Evolutionary conservation across 495 filamentous ascomycete species (phyloP), one percentile per base, ranked within the genome.

Genomic region (Trichoderma gamsii): DNA sequence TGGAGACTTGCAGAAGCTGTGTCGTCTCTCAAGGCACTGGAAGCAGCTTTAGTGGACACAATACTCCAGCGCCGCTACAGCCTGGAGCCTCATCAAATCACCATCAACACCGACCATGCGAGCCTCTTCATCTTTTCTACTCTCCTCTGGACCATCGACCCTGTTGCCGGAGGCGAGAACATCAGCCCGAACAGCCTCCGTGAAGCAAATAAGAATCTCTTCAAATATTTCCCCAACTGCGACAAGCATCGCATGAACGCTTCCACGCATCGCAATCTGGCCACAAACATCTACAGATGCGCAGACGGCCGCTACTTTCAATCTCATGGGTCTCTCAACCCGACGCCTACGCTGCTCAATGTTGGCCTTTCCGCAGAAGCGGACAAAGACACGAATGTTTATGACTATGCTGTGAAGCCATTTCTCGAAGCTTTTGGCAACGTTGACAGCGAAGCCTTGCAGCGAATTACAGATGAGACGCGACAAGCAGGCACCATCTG

Each of bases 221-320:
- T 2, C 73, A 75, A 51, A 72, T 75, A 51, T 72, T 69, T 25
- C 65, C 70, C 43, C 74, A 71, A 69, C 67, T 73, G 16, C 66
- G 74, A 56, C n/a, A 56, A 56, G n/a, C 69, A 72, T 67, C 65
- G 69, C 13, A 44, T 25, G 23, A 16, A 32, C 5, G 67, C 41
- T 25, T 70, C 67, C 11, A 21, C 61, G 3, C 67, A 72, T 13
- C 65, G 71, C 27, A 52, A 27, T 6, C 67, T 76, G 8, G 73
- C 73, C 12, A 86, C 85, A 0, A 86, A 85, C 69, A 79, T 86
- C 29, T 86, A 87, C 67, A 73, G 75, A 56, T 83, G 80, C n/a
- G 81, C 79, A 52, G 83, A 87, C 63, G 76, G 74, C 1, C 74
- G 80, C 8, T 86, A 72, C 72, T 86, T 82, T 68, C 85, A 87